Conservation (phyloP, 2,329 filamentous ascomycete genomes). For the Pezicula radicicola region DNA sequence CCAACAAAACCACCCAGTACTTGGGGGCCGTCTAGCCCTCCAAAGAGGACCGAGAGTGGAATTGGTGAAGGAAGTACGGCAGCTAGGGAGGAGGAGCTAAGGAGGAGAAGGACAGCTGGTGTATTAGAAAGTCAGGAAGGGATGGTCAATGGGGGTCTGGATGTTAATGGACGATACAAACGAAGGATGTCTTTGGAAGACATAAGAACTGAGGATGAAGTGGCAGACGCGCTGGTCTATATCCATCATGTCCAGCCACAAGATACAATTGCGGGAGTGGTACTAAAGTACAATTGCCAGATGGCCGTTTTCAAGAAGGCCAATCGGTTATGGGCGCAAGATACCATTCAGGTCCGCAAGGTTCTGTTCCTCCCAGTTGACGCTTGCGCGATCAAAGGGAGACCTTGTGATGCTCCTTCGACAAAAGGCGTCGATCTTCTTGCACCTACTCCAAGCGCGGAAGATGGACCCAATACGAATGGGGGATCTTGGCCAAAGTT, state of each 20-base stretch:
- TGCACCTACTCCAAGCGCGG: slow-evolving; percentile 42
- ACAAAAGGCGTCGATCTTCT: slow-evolving; percentile 46
- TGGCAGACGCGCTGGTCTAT: slow-evolving; percentile 81
- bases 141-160: slow-evolving; percentile 55
- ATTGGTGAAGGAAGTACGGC: slow-evolving; percentile 53
- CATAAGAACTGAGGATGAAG: slow-evolving; percentile 42
- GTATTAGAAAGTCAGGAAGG: slow-evolving; percentile 60
- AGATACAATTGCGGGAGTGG: slow-evolving; percentile 88
- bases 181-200: slow-evolving; percentile 1
- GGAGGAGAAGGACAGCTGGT: slow-evolving; percentile 54
- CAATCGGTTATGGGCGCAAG: slow-evolving; percentile 93
- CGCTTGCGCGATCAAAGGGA: slow-evolving; percentile 80
- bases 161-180: slow-evolving; percentile 41
- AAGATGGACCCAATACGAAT: slow-evolving; percentile 24
- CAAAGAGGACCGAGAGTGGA: slow-evolving; percentile 16
- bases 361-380: slow-evolving; percentile 84
- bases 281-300: slow-evolving; percentile 85
- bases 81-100: slow-evolving; percentile 51
- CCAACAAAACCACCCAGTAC: slow-evolving; percentile 10
- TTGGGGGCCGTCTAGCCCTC: slow-evolving; percentile 24
- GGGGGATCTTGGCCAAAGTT: slow-evolving; percentile 21
- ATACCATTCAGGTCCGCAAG: slow-evolving; percentile 81
- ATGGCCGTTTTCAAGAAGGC: slow-evolving; percentile 79
- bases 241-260: slow-evolving; percentile 78
- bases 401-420: slow-evolving; percentile 55